Evolutionary conservation across 306 rosid species (phyloP).

Genomic region (Luffa acutangula): DNA sequence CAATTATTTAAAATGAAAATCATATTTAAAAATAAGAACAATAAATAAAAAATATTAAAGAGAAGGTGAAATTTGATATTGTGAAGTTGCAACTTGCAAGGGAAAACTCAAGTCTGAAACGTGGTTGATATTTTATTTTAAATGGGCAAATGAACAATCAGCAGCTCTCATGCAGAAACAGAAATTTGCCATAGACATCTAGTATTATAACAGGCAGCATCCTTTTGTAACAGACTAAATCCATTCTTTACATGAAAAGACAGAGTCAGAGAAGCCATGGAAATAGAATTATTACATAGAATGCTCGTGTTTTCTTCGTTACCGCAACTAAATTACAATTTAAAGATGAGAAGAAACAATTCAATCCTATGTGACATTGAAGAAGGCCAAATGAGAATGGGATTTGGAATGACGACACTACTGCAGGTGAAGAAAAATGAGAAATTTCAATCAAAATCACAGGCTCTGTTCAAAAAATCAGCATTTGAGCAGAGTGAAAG

Average conservation of each 20-base stretch:
- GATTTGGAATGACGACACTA: not conserved
- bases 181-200: not conserved
- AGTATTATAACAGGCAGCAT: not conserved
- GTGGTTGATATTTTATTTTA: not conserved
- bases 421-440: not conserved
- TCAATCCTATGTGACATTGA: not conserved
- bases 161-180: not conserved
- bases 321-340: slow-evolving; percentile 3
- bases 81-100: not conserved
- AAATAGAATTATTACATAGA: not conserved
- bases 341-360: not conserved
- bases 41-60: no score
- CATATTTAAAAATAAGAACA: no score
- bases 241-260: not conserved
- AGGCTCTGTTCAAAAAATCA: not conserved
- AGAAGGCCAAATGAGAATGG: not conserved
- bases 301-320: not conserved
- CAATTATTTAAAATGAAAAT: no score
- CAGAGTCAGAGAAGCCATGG: not conserved
- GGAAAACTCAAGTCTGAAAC: not conserved
- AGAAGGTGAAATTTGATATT: no score
- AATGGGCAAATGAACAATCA: not conserved
- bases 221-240: not conserved
- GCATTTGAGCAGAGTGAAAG: not conserved
- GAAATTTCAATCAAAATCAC: not conserved